phyloP scores from a whole-genome alignment of 805 yeast genomes.

The Metschnikowia cerradonensis region DNA sequence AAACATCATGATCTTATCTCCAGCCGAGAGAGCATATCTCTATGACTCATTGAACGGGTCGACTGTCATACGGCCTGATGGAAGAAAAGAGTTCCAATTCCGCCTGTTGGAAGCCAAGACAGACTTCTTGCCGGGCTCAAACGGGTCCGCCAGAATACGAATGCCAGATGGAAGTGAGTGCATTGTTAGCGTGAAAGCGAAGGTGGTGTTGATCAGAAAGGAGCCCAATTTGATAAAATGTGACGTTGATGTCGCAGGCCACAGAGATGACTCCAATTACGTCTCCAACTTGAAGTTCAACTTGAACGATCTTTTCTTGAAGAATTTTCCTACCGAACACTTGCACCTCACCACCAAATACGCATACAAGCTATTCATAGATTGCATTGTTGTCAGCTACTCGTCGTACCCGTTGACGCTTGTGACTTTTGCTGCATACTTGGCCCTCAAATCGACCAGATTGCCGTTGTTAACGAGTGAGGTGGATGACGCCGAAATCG shows the following conservation, averaged over 20 bases:
- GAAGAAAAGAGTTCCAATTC: slow-evolving; percentile 68
- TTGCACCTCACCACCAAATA: slow-evolving; percentile 69
- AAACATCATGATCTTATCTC: slow-evolving; percentile 57
- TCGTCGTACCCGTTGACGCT: slow-evolving; percentile 78
- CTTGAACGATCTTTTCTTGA: slow-evolving; percentile 49
- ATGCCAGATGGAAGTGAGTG: slow-evolving; percentile 91
- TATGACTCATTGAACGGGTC: slow-evolving; percentile 60
- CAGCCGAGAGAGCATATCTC: slow-evolving; percentile 72
- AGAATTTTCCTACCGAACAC: slow-evolving; percentile 48
- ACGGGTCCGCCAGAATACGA: slow-evolving; percentile 87
- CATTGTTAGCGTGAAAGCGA: slow-evolving; percentile 83
- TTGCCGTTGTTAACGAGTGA: slow-evolving; percentile 71
- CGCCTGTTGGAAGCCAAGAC: slow-evolving; percentile 83
- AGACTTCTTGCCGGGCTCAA: slow-evolving; percentile 77
- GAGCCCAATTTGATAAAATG: slow-evolving; percentile 58
- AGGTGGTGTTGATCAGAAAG: slow-evolving; percentile 51
- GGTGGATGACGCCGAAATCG: slow-evolving; percentile 61
- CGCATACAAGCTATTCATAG: slow-evolving; percentile 73
- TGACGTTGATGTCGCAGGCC: slow-evolving; percentile 77
- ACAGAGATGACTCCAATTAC: slow-evolving; percentile 72
- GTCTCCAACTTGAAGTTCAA: slow-evolving; percentile 61
- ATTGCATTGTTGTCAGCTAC: slow-evolving; percentile 72
- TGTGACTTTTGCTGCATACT: slow-evolving; percentile 72
- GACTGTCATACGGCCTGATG: slow-evolving; percentile 81
- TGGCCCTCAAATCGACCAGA: slow-evolving; percentile 75